phyloP scores from a whole-genome alignment of 1,284 basidiomycete genomes.

The Golubevia pallescens region DNA sequence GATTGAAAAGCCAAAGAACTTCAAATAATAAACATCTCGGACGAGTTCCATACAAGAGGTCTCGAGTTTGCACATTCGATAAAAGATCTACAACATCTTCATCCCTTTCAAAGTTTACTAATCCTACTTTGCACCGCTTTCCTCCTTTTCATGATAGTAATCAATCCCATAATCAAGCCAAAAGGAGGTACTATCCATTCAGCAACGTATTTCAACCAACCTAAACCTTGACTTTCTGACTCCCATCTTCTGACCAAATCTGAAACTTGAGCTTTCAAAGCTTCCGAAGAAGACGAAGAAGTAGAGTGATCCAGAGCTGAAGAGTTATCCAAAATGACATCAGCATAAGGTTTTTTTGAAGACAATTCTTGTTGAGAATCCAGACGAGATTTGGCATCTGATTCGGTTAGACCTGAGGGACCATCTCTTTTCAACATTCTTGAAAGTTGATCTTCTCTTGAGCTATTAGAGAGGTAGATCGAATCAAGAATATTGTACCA shows the following conservation, averaged over 20 bases:
- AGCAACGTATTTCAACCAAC: conserved; percentile 28
- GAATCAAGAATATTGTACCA: too few relatives aligned
- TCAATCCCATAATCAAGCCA: conserved; percentile 31
- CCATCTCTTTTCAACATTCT: conserved; percentile 55
- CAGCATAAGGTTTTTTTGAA: conserved; percentile 46
- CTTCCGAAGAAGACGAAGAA: conserved; percentile 18
- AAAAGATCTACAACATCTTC: conserved; percentile 1
- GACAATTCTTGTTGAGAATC: conserved; percentile 38
- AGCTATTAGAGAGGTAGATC: too few relatives aligned
- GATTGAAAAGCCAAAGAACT: too few relatives aligned
- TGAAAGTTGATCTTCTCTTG: conserved; percentile 42
- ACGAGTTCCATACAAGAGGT: too few relatives aligned
- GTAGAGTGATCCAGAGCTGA: conserved; percentile 17
- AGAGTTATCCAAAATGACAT: conserved; percentile 59
- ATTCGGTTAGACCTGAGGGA: conserved; percentile 32
- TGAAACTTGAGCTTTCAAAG: conserved; percentile 35
- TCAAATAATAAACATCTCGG: too few relatives aligned
- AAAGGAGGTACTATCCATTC: conserved; percentile 54
- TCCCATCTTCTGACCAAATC: conserved; percentile 38
- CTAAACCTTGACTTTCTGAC: conserved; percentile 10
- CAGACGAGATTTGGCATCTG: conserved; percentile 46
- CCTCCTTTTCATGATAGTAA: conserved; percentile 20
- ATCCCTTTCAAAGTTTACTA: background rate
- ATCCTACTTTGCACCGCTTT: conserved; percentile 17
- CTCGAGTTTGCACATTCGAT: too few relatives aligned